phyloP scores from a whole-genome alignment of 176 grass and related monocot genomes.

The Miscanthus lutarioriparius region DNA sequence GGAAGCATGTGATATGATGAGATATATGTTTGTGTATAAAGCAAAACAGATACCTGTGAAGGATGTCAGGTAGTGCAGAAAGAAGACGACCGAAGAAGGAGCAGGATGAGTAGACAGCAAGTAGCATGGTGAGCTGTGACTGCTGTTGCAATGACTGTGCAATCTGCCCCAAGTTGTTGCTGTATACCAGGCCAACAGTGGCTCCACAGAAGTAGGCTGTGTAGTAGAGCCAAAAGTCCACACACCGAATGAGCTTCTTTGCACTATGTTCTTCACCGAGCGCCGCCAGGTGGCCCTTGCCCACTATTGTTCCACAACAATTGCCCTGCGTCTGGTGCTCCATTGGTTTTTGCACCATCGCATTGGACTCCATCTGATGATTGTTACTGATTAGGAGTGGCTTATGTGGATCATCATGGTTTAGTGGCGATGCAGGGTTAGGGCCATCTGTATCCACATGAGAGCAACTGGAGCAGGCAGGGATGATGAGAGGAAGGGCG shows the following conservation, averaged over 20 bases:
- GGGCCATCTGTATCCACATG: conserved; percentile 6
- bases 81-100: conserved; percentile 89
- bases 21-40: not conserved
- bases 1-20: not conserved
- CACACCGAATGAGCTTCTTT: conserved; percentile 56
- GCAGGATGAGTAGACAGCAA: conserved; percentile 84
- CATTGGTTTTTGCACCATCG: not conserved
- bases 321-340: conserved; percentile 18
- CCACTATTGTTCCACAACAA: conserved; percentile 37
- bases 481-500: conserved; percentile 56
- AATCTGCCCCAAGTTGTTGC: conserved; percentile 95
- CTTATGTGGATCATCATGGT: conserved; percentile 31
- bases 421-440: conserved; percentile 15
- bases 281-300: conserved; percentile 39
- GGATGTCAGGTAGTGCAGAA: conserved; percentile 74
- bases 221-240: conserved; percentile 96
- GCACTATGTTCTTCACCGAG: conserved; percentile 78
- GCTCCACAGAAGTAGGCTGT: conserved; percentile 81
- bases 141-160: conserved; percentile 64
- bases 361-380: not conserved
- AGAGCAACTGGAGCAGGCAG: conserved; percentile 49
- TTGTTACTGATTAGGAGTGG: conserved; percentile 30
- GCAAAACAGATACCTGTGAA: conserved; percentile 45
- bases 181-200: conserved; percentile 83
- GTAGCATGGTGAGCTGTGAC: conserved; percentile 61